Base-by-base conservation (phyloP, 768 basidiomycete genomes). In the Lyophyllum decastes region DNA sequence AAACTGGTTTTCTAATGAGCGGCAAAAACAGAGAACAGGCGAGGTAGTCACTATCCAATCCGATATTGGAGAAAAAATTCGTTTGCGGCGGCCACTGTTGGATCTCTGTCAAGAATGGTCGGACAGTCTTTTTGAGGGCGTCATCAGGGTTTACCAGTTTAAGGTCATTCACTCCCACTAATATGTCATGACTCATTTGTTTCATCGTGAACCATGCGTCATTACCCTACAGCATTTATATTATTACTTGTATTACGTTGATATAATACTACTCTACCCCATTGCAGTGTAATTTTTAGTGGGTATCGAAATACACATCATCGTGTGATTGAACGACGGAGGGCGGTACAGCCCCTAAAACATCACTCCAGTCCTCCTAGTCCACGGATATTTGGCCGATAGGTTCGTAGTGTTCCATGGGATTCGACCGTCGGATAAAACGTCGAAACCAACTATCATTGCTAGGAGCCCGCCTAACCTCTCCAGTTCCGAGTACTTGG, bases 401-500 rank as follows among this genome's bases (percentile, higher is more conserved):
- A 54, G 64, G 70, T 64, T 78, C 73, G 57, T 79, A 78, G 38
- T 73, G 50, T 14, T 66, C 62, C 40, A 43, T 52, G 43, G 33
- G 27, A 55, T 71, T 67, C 38, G 46, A 54, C 26, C 59, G 57
- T 30, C 19, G 2, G 11, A 62, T 49, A 61, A 70, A 55, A 52
- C 64, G 61, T 60, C 63, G 66, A 54, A 72, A 69, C 63, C 72
- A 64, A 44, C 61, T 53, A 48, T 64, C 60, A 41, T 60, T 56
- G 30, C 63, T 58, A 26, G 54, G 47, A 19, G 70, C 74, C 55
- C 73, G 65, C 40, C 70, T 75, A 7, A 86, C 87, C 69, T 89
- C 88, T 46, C 95, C 95, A 63, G 93, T 89, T 34, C 73, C 73
- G 58, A 87, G 70, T 45, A 98, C 82, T 61, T 79, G 78, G 72